Conservation (phyloP, 2,329 filamentous ascomycete species). For the Rutstroemia sp. region DNA sequence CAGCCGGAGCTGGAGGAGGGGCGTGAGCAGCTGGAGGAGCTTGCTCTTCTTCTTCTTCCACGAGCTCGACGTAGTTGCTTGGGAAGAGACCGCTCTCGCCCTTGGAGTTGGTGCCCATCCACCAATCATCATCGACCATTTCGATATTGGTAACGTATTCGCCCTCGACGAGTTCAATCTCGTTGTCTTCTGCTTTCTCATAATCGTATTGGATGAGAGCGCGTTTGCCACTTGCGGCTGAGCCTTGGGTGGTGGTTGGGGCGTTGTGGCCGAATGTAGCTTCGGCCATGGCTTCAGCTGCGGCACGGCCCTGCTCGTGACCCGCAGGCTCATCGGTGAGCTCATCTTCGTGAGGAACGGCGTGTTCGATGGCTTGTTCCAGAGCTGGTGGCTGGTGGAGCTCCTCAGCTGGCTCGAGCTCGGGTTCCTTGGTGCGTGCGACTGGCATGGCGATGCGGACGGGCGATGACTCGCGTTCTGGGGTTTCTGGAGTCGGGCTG, state of each 20-base stretch:
- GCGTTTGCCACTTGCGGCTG: constrained; percentile 52
- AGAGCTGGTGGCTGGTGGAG: constrained; percentile 47
- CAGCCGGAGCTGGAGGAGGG: constrained; percentile 5
- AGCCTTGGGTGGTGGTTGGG: constrained; percentile 34
- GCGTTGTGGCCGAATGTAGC: constrained; percentile 36
- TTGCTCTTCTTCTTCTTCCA: constrained; percentile 51
- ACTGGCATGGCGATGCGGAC: constrained; percentile 84
- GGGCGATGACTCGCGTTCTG: constrained; percentile 59
- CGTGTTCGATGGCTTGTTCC: constrained; percentile 52
- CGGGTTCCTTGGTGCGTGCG: constrained; percentile 48
- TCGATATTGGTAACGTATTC: constrained; percentile 87
- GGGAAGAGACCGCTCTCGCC: constrained; percentile 91
- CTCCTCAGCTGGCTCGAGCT: constrained; percentile 44
- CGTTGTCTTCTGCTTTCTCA: constrained; percentile 95
- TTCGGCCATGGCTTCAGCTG: constrained; percentile 47
- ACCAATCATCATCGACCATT: constrained; percentile 98
- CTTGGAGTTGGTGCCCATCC: constrained; percentile 82
- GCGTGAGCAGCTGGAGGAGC: constrained; percentile 25
- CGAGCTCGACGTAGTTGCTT: constrained; percentile 88
- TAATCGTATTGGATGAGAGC: constrained; percentile 91
- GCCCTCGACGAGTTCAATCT: constrained; percentile 84
- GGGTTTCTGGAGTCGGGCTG: constrained; percentile 35
- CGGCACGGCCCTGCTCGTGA: constrained; percentile 51
- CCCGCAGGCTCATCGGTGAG: constrained; percentile 56
- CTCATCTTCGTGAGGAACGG: constrained; percentile 56